Base-by-base conservation (phyloP, 2,329 filamentous ascomycete genomes). In the Claviceps humidiphila region DNA sequence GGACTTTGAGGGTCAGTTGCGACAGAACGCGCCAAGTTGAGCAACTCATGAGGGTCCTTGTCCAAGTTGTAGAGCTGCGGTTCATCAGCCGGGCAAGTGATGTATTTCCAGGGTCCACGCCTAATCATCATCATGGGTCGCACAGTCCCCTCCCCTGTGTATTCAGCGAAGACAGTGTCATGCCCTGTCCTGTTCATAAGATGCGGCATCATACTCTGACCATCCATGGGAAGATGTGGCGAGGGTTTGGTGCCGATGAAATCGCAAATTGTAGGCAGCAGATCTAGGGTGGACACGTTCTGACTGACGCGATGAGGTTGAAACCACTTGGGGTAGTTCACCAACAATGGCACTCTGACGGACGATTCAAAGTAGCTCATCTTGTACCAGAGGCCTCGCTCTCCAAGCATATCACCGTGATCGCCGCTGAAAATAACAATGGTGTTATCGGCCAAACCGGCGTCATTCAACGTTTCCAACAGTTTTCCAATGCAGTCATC, bases 281-380 rank as follows among this genome's bases (percentile, higher is more conserved):
- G 81, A 64, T 96, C 90, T 63, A 96, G 80, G 0, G 90, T 95
- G 11, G 89, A 95, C 13, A 96, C 90, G 58, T 90, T 94, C 67
- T 91, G 76, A 17, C 77, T 76, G 30, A 96, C 85, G 38, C 82
- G 84, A 71, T 82, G 88, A 37, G 89, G 83, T 14, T 75, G 66
- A 67, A 91, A 95, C 55, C 76, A 77, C 60, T 82, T 75, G 26
- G 90, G 90, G 61, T 90, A 82, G 67, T 89, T 84, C 65, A 95
- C 78, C 58, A 96, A 75, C 64, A 96, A 82, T 1, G 90, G 90
- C 22, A 96, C 90, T 30, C 90, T 85, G 46, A 89, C 88, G 13
- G 89, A 95, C 42, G 84, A 84, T 75, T 96, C 90, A 62, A 89
- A 95, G 78, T 93, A 96, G 64, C 82, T 89, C 90, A 96, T 96